Conservation (phyloP, 116 monocot species). For the Trichopus zeylanicus region DNA sequence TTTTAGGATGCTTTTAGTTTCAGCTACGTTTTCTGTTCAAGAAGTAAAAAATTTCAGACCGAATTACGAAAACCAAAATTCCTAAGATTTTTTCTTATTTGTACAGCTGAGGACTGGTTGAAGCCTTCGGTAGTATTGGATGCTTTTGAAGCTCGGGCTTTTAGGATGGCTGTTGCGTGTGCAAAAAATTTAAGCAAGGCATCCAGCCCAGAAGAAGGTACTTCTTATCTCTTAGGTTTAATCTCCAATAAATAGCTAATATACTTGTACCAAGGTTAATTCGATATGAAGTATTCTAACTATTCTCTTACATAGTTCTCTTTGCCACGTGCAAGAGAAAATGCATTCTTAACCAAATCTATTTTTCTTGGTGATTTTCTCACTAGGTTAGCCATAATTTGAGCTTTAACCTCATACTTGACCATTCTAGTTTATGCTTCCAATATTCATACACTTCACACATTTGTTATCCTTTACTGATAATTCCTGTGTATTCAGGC, state of each 20-base stretch:
- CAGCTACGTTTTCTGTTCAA: too few species aligned
- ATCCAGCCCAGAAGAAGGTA: conserved; percentile 66
- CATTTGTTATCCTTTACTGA: background rate
- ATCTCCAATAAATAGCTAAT: background rate
- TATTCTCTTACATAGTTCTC: background rate
- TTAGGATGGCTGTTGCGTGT: conserved; percentile 68
- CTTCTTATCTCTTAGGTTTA: background rate
- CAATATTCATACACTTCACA: too few species aligned
- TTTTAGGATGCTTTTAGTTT: background rate
- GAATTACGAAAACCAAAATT: too few species aligned
- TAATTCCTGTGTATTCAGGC: conserved; percentile 29
- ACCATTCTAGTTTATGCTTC: too few species aligned
- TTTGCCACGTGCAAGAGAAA: background rate
- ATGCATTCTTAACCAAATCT: background rate
- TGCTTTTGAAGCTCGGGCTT: conserved; percentile 90
- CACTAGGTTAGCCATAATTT: background rate
- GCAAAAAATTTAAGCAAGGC: conserved; percentile 70
- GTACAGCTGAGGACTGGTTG: conserved; percentile 87
- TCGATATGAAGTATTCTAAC: too few species aligned
- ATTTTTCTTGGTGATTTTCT: background rate
- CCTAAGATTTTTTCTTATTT: background rate
- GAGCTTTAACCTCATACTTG: too few species aligned
- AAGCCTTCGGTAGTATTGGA: conserved; percentile 71
- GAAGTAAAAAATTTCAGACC: too few species aligned
- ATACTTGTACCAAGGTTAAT: background rate